Evolutionary conservation across 345 rosid species (phyloP), one percentile per base, ranked within the genome.

Genomic region (Brassica cretica): DNA sequence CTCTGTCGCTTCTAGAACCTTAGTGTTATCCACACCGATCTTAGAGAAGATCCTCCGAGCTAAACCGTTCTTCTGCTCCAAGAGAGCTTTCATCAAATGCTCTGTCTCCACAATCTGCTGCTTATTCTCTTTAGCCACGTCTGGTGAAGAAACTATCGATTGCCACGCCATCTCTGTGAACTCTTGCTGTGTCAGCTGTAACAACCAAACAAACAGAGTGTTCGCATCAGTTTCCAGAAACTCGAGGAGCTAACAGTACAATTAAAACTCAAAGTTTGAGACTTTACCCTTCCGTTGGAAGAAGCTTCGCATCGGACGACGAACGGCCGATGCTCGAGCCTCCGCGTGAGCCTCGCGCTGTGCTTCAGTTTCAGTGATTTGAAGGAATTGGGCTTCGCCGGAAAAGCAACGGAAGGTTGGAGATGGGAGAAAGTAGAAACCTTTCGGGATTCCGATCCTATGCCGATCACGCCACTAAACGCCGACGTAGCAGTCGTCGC

Each of bases 111-210:
- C 97, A 58, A 93, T 96, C 85, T 93, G 99, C 72, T 96, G 98
- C 86, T 93, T 96, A 71, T 93, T 91, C 81, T 90, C 97, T 32
- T 89, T 96, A 0, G 99, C 99, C 15, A 96, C 92, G 67, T 96
- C 98, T 3, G 95, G 98, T 0, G 95, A 96, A 0, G 93, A 93
- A 69, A 96, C 97, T 78, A 96, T 87, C 18, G 89, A 95, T 88
- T 96, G 99, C 99, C 99, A 96, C 15, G 98, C 99, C 99, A 96
- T 90, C 29, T 93, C 99, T 3, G 99, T 96, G 62, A 91, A 96
- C 29, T 96, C 98, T 82, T 93, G 96, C 70, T 93, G 99, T 2
- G 97, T 87, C 21, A 93, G 90, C 99, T 96, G 84, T 66, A 49
- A 56, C 78, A 46, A 64, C 8, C 68, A 74, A 58, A 11, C 71